A percentile compares a stretch with the other conserved stretches of the same genome.
Evolutionary conservation across 2,329 filamentous ascomycete species (phyloP).

Genomic region (Aureobasidium pullulans): DNA sequence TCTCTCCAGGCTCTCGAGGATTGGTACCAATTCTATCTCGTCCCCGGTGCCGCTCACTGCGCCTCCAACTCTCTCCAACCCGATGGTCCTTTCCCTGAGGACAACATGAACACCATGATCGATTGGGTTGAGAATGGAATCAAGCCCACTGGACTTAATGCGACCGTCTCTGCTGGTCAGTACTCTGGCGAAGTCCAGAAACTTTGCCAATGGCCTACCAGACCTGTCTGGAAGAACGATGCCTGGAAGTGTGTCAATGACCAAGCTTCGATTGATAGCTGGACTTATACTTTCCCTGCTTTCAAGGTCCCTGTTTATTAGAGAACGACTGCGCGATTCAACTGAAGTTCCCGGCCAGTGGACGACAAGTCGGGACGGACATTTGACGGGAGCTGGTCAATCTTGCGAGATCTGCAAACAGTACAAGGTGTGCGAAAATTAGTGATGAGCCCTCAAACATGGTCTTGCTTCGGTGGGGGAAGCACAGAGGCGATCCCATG

Average conservation of each 20-base stretch:
- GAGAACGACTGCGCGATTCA: background rate
- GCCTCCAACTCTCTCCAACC: slow-evolving; percentile 32
- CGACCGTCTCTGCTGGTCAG: slow-evolving; percentile 24
- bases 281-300: slow-evolving; percentile 33
- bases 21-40: slow-evolving; percentile 49
- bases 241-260: slow-evolving; percentile 34
- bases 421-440: too few species aligned
- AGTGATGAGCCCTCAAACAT: too few species aligned
- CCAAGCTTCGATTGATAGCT: slow-evolving; percentile 32
- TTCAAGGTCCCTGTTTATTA: slow-evolving; percentile 35
- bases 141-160: slow-evolving; percentile 39
- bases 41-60: slow-evolving; percentile 50
- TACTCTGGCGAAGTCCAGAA: slow-evolving; percentile 29
- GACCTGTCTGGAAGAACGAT: slow-evolving; percentile 34
- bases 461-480: too few species aligned
- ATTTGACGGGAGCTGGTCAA: too few species aligned
- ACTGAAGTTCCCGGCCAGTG: too few species aligned
- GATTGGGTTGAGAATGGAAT: slow-evolving; percentile 47
- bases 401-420: too few species aligned
- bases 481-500: too few species aligned
- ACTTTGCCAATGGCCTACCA: slow-evolving; percentile 38
- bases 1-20: slow-evolving; percentile 33
- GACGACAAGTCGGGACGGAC: too few species aligned
- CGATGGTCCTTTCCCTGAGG: slow-evolving; percentile 34
- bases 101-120: slow-evolving; percentile 41